Conservation (phyloP, 169 alveolate species). For the Eimeria acervulina region DNA sequence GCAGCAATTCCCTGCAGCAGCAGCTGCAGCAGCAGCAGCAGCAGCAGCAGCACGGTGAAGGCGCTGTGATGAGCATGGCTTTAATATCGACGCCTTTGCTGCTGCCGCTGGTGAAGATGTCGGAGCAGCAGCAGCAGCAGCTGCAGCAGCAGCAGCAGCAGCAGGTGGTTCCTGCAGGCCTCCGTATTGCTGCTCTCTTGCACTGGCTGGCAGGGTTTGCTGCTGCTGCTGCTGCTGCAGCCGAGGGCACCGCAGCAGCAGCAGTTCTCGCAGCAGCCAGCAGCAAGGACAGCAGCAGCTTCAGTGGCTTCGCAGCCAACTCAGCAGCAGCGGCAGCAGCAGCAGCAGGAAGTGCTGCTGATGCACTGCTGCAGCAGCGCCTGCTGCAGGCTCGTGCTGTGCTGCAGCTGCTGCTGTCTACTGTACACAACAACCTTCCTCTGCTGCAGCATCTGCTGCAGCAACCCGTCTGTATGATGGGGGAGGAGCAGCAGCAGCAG, state of each 20-base stretch:
- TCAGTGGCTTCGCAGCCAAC: neutral
- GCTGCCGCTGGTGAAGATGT: neutral
- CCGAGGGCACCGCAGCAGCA: constrained; percentile 27
- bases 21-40: constrained; percentile 44
- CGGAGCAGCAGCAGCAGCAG: constrained; percentile 14
- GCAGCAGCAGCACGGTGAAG: neutral
- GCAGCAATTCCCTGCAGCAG: constrained; percentile 31
- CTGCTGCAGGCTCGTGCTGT: constrained; percentile 54
- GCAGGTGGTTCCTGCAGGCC: constrained; percentile 28
- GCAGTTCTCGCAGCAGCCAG: neutral
- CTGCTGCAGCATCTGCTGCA: constrained; percentile 52
- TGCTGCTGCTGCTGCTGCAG: constrained; percentile 36
- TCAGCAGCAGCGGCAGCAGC: constrained; percentile 36
- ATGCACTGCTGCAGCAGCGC: constrained; percentile 4
- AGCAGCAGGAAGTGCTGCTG: neutral
- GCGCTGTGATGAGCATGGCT: neutral
- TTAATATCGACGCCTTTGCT: neutral
- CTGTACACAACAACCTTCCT: constrained; percentile 24
- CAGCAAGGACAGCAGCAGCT: neutral
- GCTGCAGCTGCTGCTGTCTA: constrained; percentile 50
- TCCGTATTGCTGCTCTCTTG: constrained; percentile 35
- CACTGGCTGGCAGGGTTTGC: constrained; percentile 56
- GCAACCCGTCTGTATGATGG: neutral
- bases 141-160: constrained; percentile 66
- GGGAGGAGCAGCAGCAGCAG: constrained; percentile 48